These are phyloP conservation scores for Saitozyma podzolica DNA, from an alignment of 768 basidiomycete species.

Conservation along the genomic window DNA sequence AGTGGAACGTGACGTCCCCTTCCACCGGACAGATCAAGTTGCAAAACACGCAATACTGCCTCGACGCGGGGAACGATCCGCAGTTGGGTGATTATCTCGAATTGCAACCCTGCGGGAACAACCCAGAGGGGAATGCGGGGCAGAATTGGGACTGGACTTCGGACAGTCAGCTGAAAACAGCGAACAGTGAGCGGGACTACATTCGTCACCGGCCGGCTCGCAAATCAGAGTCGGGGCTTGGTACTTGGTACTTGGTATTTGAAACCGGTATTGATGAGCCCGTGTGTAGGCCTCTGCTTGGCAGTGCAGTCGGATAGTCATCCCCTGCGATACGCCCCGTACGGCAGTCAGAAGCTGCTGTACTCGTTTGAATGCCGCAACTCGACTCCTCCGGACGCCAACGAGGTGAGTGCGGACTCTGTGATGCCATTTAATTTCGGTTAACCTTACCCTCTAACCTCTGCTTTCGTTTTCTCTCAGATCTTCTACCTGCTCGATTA, in stretches of 20 bases:
- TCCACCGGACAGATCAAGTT: slow-evolving; percentile 1
- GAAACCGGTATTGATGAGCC: neutral
- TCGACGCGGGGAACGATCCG: slow-evolving; percentile 2
- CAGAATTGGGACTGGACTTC: neutral
- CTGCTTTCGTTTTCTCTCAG: too few species aligned
- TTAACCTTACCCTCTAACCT: too few species aligned
- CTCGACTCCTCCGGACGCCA: too few species aligned
- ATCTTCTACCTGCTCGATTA: too few species aligned
- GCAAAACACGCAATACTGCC: neutral
- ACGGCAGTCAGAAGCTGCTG: neutral
- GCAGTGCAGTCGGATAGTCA: neutral
- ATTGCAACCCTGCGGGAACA: neutral
- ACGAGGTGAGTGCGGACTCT: too few species aligned
- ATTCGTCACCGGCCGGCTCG: neutral
- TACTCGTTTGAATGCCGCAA: neutral
- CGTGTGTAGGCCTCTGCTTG: neutral
- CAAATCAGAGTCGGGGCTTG: too few species aligned
- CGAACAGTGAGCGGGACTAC: neutral
- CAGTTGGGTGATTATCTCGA: neutral
- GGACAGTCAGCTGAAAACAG: neutral
- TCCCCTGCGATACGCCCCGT: neutral
- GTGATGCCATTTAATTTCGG: too few species aligned
- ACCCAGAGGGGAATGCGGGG: neutral
- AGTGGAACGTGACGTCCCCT: slow-evolving; percentile 1
- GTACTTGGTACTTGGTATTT: too few species aligned